Conservation (phyloP, 164 flowering plant species). For the Annona cherimola region DNA sequence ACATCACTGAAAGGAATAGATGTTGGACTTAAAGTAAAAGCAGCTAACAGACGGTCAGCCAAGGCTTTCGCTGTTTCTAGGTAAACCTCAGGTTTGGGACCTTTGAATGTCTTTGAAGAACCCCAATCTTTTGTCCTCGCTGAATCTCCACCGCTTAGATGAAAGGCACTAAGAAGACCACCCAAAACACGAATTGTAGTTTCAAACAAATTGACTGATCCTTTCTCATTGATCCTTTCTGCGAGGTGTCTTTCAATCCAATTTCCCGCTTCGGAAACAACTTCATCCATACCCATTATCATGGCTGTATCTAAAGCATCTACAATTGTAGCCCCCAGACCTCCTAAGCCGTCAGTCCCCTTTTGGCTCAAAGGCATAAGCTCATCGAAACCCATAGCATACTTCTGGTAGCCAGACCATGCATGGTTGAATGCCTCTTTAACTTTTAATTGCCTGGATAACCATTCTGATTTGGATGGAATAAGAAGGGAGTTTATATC, state of each 20-base stretch:
- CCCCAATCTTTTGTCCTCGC: slow-evolving; percentile 19
- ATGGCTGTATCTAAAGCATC: slow-evolving; percentile 95
- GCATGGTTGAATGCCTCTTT: slow-evolving; percentile 88
- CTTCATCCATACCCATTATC: slow-evolving; percentile 83
- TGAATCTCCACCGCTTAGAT: slow-evolving; percentile 67
- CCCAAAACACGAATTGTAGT: slow-evolving; percentile 96
- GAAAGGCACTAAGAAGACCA: slow-evolving; percentile 96
- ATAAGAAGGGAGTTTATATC: slow-evolving; percentile 22
- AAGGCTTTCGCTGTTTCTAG: slow-evolving; percentile 67
- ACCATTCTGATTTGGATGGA: slow-evolving; percentile 39
- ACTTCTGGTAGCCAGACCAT: slow-evolving; percentile 85
- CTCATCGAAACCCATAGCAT: slow-evolving; percentile 93
- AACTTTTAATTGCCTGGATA: slow-evolving; percentile 54
- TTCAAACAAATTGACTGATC: slow-evolving; percentile 94
- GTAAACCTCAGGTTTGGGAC: slow-evolving; percentile 71
- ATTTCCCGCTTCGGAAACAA: slow-evolving; percentile 74
- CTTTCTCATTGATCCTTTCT: slow-evolving; percentile 61
- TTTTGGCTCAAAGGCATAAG: slow-evolving; percentile 75
- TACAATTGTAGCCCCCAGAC: slow-evolving; percentile 88
- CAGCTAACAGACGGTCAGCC: slow-evolving; percentile 77
- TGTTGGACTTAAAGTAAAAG: slow-evolving; percentile 92
- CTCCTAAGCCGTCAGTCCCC: slow-evolving; percentile 91
- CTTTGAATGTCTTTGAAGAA: slow-evolving; percentile 24
- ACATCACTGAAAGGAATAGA: slow-evolving; percentile 91
- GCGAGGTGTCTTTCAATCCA: slow-evolving; percentile 80